Base-by-base conservation (phyloP, 1,284 basidiomycete species). In the Fistulina hepatica region DNA sequence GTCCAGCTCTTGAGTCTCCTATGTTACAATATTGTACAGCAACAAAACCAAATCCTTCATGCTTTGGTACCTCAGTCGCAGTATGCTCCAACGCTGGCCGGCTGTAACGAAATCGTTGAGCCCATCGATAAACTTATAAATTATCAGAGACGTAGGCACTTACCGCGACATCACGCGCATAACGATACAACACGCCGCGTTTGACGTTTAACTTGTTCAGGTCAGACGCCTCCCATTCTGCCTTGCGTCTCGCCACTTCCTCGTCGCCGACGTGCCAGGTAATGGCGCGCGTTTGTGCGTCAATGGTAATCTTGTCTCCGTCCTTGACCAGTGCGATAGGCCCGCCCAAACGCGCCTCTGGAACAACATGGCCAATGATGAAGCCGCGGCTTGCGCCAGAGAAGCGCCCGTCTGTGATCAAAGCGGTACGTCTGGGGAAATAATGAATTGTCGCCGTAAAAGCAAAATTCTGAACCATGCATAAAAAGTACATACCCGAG, bases 321-420 rank as follows among this genome's bases (percentile, higher is more conserved):
- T 97, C 93, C 53, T 83, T 64, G 27, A 97, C 84, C 13, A 98
- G 76, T 9, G 88, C 94, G 52, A 98, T 97, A 8, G 94, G 92
- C 2, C 94, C 94, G 44, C 94, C 94, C 30, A 86, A 68, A 37
- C 78, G 76, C n/a, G 90, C 89, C 61, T 93, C 88, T 16, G 94
- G 94, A 2, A 90, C 85, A 33, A 93, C 85, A 50, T 95, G 91
- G 5, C 89, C 88, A 61, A 64, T 61, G 42, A 71, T 71, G 45
- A 71, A 71, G 6, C 69, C 69, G 36, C 64, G 59, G 44, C 65
- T 68, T 7, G 69, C 69, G 27, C 93, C 94, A 21, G 85, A 91
- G 71, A 98, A 98, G 28, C 94, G 77, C 32, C 94, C 94, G 58
- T 98, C 94, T 0, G 94, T 98, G 50, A 98, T 79, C 46, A 95